Evolutionary conservation across 768 basidiomycete species (phyloP), one percentile per base, ranked within the genome.

Genomic region (Leccinum barrowsii): DNA sequence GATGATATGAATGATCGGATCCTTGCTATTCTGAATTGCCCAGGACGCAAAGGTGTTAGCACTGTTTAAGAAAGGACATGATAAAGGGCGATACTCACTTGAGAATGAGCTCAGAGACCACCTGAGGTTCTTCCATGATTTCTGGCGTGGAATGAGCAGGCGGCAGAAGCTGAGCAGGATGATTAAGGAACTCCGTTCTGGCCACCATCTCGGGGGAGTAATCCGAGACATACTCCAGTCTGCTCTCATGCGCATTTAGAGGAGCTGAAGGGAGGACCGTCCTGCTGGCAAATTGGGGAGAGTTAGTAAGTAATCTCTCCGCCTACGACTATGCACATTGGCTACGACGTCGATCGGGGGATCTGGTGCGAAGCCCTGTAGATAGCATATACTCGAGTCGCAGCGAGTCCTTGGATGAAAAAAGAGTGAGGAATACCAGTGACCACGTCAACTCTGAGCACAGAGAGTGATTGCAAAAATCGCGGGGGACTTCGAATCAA

Each of bases 61-160:
- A 22, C 17, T 7, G 6, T 10, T 28, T 28, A 28, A 32, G 3
- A 32, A 46, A 40, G 17, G 4, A 8, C 15, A 13, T 8, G 2
- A 48, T 46, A 22, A 52, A 1, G 17, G 26, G 30, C 1, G 2
- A 19, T 4, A 10, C 65, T 6, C 46, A 66, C 65, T 11, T 53
- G 50, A 48, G 57, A 51, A 67, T 52, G 24, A 66, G 51, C 7
- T 61, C 55, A 22, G 58, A 61, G n/a, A 66, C 44, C 26, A 50
- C 17, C 21, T 51, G 57, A 15, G 59, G 28, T 42, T 22, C 35
- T n/a, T 17, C 13, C 19, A 28, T 50, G 19, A 15, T 15, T 7
- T 26, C 37, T 40, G 37, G 3, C 1, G 7, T n/a, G 17, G 37
- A n/a, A n/a, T 1, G 17, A 40, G 17, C 17, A 8, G 37, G 17